Conservation (phyloP, 2,329 filamentous ascomycete genomes). For the Metarhizium guizhouense region DNA sequence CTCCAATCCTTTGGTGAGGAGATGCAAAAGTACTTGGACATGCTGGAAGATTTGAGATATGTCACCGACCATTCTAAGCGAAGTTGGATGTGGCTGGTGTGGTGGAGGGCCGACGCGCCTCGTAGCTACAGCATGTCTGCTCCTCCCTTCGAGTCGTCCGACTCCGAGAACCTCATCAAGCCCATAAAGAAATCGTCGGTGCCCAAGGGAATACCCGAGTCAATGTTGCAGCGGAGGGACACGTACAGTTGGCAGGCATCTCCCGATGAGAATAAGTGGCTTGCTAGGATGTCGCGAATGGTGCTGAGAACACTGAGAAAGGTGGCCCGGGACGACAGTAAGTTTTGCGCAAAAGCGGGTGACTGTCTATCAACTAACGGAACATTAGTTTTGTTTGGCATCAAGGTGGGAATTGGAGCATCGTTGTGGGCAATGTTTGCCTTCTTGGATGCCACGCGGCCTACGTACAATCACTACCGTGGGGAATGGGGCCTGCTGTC, state of each 20-base stretch:
- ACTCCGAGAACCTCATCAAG: conserved; percentile 26
- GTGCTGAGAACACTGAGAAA: conserved; percentile 32
- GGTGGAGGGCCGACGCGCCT: conserved; percentile 44
- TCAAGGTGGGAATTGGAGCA: conserved; percentile 83
- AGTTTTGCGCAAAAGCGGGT: conserved; percentile 10
- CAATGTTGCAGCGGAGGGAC: conserved; percentile 35
- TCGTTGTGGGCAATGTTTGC: conserved; percentile 75
- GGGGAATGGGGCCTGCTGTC: conserved; percentile 93
- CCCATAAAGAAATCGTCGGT: conserved; percentile 38
- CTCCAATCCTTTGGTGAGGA: conserved; percentile 81
- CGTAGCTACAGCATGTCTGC: conserved; percentile 8
- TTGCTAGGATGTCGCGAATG: conserved; percentile 31
- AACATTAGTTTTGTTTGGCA: conserved; percentile 53
- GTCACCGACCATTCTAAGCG: conserved; percentile 50
- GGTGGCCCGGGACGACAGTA: conserved; percentile 39
- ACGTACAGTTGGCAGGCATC: conserved; percentile 40
- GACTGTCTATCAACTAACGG: conserved; percentile 1
- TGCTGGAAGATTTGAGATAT: conserved; percentile 72
- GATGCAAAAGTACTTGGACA: conserved; percentile 67
- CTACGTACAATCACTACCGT: conserved; percentile 72
- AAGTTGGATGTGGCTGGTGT: conserved; percentile 71
- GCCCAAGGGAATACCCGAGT: conserved; percentile 39
- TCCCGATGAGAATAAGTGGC: conserved; percentile 28
- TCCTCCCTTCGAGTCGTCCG: conserved; percentile 16
- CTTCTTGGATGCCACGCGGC: conserved; percentile 65